Evolutionary conservation across 345 rosid species (phyloP).

Genomic region (Bruguiera gymnorhiza): DNA sequence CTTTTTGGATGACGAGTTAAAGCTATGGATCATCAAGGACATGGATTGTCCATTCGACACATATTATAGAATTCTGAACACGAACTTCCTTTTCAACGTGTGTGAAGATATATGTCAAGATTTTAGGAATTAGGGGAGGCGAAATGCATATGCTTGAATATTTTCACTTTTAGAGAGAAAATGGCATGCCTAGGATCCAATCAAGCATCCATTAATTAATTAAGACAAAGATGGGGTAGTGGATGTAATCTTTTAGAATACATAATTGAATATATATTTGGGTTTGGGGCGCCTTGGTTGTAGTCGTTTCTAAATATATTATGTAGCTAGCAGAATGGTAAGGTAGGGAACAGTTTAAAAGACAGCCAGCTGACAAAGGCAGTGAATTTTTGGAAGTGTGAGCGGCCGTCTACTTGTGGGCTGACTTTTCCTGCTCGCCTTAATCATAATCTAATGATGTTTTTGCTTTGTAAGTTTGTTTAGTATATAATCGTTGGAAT

Average conservation of each 20-base stretch:
- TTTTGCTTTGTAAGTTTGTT: conserved; percentile 44
- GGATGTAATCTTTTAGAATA: too few relatives aligned
- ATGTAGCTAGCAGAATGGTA: too few relatives aligned
- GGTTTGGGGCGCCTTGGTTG: conserved; percentile 72
- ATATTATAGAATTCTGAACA: too few relatives aligned
- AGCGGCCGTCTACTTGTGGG: conserved; percentile 78
- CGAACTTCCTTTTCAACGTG: too few relatives aligned
- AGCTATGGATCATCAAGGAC: background rate
- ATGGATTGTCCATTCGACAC: too few relatives aligned
- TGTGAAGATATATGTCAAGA: too few relatives aligned
- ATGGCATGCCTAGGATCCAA: too few relatives aligned
- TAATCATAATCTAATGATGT: conserved; percentile 99
- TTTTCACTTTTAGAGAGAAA: too few relatives aligned
- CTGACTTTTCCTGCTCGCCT: conserved; percentile 69
- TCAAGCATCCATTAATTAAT: too few relatives aligned
- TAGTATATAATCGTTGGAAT: conserved; percentile 51
- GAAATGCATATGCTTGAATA: too few relatives aligned
- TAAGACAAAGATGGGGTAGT: too few relatives aligned
- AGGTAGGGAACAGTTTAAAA: conserved; percentile 20
- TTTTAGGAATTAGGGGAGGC: too few relatives aligned
- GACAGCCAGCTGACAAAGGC: conserved; percentile 86
- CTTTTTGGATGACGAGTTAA: conserved; percentile 6
- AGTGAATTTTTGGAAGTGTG: conserved; percentile 81
- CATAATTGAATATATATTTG: conserved; percentile 29
- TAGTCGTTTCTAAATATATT: conserved; percentile 52